Base-by-base conservation (phyloP, 2,329 filamentous ascomycete species). In the Fusarium lateritium region DNA sequence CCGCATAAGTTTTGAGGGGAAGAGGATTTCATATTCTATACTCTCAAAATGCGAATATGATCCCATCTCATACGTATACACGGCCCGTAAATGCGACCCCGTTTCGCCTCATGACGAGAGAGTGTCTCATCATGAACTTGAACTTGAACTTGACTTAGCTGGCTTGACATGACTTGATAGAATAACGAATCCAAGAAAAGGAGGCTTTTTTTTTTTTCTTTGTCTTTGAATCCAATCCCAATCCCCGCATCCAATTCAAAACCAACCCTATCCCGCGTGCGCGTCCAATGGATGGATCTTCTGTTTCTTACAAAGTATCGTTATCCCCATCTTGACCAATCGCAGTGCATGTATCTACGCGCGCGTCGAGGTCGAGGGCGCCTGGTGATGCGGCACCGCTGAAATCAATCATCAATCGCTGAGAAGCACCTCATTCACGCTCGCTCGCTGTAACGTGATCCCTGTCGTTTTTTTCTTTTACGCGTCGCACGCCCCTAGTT, bases 321-420 rank as follows among this genome's bases (percentile, higher is more conserved):
- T 26, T 33, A 19, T 26, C 26, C 28, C n/a, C 31, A 33, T 51
- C 5, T 24, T 6, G 15, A 6, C 56, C 58, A 53, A 58, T 59
- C 49, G 42, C 17, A 46, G 14, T 46, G 34, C 17, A 33, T 13
- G 31, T 31, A 42, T 43, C 52, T 62, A 55, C 67, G 67, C 65
- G 67, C 67, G 56, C 57, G 40, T 67, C 53, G 36, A 63, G 43
- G 34, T 38, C 57, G 49, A 69, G 46, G 58, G 64, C 56, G 51
- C 47, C 54, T 59, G 47, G 45, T 39, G 56, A 51, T 57, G 62
- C 52, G 45, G 28, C 40, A 53, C 40, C 43, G 55, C 51, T 61
- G 34, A 53, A 45, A 45, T 34, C 42, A 14, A 44, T 33, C 33
- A 31, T 31, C 28, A 31, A 31, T 31, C 10, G 28, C 28, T 11